Evolutionary conservation across 2,329 filamentous ascomycete genomes (phyloP), one percentile per base, ranked within the genome.

Genomic region (Colletotrichum neosansevieriae): DNA sequence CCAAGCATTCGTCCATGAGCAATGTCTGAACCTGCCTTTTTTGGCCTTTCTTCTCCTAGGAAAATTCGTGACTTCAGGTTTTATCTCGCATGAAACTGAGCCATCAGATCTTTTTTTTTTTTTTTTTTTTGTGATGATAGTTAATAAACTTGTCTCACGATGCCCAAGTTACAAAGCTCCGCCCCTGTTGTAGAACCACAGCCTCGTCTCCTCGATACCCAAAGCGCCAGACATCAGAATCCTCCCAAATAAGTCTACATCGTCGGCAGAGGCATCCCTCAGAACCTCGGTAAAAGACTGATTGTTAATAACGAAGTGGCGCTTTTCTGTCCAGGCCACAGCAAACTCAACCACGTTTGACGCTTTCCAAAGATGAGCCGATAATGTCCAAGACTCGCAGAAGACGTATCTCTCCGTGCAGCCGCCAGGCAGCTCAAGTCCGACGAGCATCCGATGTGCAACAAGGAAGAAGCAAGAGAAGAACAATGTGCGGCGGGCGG

Each of bases 401-500:
- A 76, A 51, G 4, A 76, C 73, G 10, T 77, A 70, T 58, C 69
- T 74, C 2, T 75, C 76, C 50, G 76, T 75, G 40, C 79, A 80
- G 2, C 71, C 64, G 17, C 72, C 49, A 3, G 67, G 68, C 4
- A 24, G 5, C 9, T 63, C 64, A 3, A 73, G 70, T 2, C 76
- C 77, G 2, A 75, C 65, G n/a, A 83, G 69, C 15, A 80, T 70
- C 2, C 77, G 75, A 65, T 82, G 80, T 12, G 75, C 69, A 53
- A 81, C 77, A 17, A 80, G 58, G 59, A 87, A 79, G 49, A 84
- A 86, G 69, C 84, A 83, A 0, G 81, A 74, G 12, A 85, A 77
- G 1, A 88, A 75, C 0, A 85, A 77, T 0, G 86, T 88, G 15
- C 86, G 82, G 2, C 86, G 80, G 1, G 82, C 77, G 0, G 85